These are phyloP conservation scores for Macrophomina tecta DNA, from an alignment of 2,329 filamentous ascomycete species.

Conservation along the genomic window DNA sequence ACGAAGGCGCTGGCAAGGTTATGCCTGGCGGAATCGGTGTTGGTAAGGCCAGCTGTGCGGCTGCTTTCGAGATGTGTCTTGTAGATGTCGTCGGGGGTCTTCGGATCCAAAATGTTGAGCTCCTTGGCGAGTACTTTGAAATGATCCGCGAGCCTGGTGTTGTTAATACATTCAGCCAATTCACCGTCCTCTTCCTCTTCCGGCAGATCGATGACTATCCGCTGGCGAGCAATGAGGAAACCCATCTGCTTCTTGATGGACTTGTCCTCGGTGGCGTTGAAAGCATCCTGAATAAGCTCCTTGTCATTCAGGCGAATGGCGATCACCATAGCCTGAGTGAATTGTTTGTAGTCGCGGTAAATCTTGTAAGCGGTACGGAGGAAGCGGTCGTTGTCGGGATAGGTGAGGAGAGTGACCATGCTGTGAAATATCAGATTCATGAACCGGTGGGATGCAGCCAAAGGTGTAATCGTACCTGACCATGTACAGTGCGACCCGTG, in stretches of 20 bases:
- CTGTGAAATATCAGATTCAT: conserved; percentile 47
- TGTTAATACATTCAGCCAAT: conserved; percentile 82
- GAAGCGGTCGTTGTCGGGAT: conserved; percentile 96
- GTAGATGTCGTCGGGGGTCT: conserved; percentile 98
- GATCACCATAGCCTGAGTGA: conserved; percentile 90
- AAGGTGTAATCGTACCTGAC: conserved; percentile 62
- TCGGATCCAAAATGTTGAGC: conserved; percentile 94
- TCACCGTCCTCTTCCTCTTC: conserved; percentile 74
- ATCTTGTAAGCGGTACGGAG: conserved; percentile 91
- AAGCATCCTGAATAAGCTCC: conserved; percentile 80
- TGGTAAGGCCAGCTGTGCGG: conserved; percentile 88
- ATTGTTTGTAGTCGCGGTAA: conserved; percentile 91
- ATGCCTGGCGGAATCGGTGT: conserved; percentile 92
- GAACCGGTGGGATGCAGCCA: background rate
- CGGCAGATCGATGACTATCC: conserved; percentile 77
- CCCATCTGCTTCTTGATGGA: conserved; percentile 91
- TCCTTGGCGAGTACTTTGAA: conserved; percentile 96
- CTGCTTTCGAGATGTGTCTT: conserved; percentile 98
- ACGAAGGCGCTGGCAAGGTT: conserved; percentile 96
- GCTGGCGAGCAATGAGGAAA: conserved; percentile 89
- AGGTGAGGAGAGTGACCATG: conserved; percentile 97
- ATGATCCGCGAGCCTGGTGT: conserved; percentile 85
- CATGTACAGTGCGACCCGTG: conserved; percentile 95
- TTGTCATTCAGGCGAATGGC: conserved; percentile 92
- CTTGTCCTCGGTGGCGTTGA: conserved; percentile 79